Evolutionary conservation across 225 moss, liverwort and hornwort species (phyloP).

Genomic region (Ulota crispa): DNA sequence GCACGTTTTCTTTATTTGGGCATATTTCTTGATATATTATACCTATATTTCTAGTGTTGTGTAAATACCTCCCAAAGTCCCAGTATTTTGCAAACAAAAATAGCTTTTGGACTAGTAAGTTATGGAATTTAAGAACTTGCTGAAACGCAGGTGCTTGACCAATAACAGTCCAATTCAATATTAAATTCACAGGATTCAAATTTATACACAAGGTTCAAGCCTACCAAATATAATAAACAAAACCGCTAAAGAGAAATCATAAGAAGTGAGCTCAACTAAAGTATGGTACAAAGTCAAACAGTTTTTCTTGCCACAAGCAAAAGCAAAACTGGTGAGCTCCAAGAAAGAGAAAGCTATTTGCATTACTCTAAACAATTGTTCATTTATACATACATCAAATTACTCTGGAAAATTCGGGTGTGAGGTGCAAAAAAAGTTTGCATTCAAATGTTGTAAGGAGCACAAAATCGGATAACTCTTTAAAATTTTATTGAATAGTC

Average conservation of each 20-base stretch:
- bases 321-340: neutral
- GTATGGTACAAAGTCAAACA: neutral
- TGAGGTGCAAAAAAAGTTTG: neutral
- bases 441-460: neutral
- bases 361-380: neutral
- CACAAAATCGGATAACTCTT: neutral
- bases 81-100: no score
- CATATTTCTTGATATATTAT: no score
- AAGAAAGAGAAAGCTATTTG: neutral
- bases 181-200: neutral
- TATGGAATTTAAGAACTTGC: no score
- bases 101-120: no score
- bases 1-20: no score
- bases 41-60: no score
- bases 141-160: neutral
- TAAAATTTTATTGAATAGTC: neutral
- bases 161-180: neutral
- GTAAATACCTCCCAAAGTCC: no score
- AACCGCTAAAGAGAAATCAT: neutral
- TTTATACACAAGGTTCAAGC: neutral
- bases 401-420: neutral
- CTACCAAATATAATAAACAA: neutral
- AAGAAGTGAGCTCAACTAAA: neutral
- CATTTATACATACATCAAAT: neutral
- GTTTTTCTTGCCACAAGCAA: neutral